These are phyloP conservation scores for Solanum peruvianum DNA, from an alignment of 257 asterid species.

Conservation along the genomic window DNA sequence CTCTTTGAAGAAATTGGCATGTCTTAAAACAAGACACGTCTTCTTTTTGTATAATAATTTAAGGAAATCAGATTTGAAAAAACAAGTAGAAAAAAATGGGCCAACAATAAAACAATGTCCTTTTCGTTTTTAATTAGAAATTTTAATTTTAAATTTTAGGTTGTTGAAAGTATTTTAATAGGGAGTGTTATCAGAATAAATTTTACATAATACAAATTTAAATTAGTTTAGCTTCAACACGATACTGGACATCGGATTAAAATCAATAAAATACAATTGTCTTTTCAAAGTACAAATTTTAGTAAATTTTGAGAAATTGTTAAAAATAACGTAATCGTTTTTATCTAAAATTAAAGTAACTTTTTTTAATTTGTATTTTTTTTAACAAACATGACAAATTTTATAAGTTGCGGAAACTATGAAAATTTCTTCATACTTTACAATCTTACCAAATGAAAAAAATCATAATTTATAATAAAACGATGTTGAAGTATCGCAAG, in stretches of 20 bases:
- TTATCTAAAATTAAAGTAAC: background rate
- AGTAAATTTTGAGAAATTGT: background rate
- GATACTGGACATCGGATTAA: accelerated
- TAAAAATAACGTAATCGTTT: too few species aligned
- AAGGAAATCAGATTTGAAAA: background rate
- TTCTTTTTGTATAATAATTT: background rate
- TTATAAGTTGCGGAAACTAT: background rate
- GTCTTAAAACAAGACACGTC: background rate
- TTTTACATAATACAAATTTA: accelerated
- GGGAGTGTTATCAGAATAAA: accelerated
- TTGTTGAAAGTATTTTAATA: too few species aligned
- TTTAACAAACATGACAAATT: too few species aligned
- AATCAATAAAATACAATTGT: too few species aligned
- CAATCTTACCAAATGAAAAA: background rate
- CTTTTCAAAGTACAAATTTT: background rate
- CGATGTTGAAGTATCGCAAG: background rate
- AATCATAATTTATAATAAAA: background rate
- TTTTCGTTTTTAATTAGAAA: too few species aligned
- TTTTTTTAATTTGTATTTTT: too few species aligned
- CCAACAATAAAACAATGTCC: too few species aligned
- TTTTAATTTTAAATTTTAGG: accelerated
- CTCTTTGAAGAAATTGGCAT: background rate
- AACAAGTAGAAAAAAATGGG: background rate
- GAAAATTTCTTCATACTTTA: background rate
- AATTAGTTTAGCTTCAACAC: too few species aligned